Evolutionary conservation across 371 early-diverging fungal genomes (phyloP), one percentile per base, ranked within the genome.

Genomic region (Mucor piriformis): DNA sequence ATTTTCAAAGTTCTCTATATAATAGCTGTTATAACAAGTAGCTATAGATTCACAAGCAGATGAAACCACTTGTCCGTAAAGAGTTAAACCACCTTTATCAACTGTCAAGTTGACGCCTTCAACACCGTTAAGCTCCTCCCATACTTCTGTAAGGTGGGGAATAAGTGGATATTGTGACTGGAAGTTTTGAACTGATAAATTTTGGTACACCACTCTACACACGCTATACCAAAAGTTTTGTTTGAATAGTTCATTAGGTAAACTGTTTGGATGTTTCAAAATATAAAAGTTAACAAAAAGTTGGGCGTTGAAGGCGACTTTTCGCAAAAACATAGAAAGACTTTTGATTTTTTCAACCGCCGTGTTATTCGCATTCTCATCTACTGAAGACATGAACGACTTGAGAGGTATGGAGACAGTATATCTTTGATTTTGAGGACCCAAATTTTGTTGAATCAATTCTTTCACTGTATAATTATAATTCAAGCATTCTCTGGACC

Each of bases 201-300:
- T 50, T 34, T 3, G 13, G 32, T 54, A 33, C 16, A 40, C 34
- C 18, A 40, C 11, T 54, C 43, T 12, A 20, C 42, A 33, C 25
- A 44, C 42, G 8, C 42, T 34, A 21, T 50, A 50, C 50, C 50
- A 50, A 34, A 50, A 50, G 20, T 50, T 50, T 34, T 50, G 13
- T 24, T 50, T 7, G 11, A 50, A 50, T 50, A 50, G 15, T 10
- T 34, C 35, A 34, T 50, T 50, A 6, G 35, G 18, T 6, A 50
- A 21, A 23, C 24, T n/a, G 18, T 44, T 44, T 18, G 46, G 11
- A 2, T 44, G 0, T 21, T n/a, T 21, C 20, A 48, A 3, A 15
- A 48, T 2, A 23, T 48, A 48, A 24, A 15, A 27, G 29, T 48
- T 48, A 13, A 29, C 24, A 12, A 48, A 48, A 48, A 48, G 1